Conservation (phyloP, 2,329 filamentous ascomycete species). For the Aspergillus hortae region DNA sequence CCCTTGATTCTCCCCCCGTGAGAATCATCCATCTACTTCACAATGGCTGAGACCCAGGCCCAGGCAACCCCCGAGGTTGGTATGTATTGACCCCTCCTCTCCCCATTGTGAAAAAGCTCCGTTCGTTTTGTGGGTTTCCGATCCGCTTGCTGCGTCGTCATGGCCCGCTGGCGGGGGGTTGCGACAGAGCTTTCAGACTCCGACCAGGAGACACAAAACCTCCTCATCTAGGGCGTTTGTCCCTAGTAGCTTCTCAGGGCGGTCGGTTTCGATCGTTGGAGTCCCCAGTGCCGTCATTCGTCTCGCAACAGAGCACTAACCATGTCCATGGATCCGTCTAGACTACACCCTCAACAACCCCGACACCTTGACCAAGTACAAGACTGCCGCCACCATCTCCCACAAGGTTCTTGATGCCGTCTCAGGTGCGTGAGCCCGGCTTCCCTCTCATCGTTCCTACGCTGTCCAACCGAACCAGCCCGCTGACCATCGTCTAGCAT, state of each 20-base stretch:
- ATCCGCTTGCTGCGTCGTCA: constrained; percentile 21
- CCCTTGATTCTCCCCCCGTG: constrained; percentile 11
- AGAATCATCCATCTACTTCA: constrained; percentile 24
- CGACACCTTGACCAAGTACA: constrained; percentile 98
- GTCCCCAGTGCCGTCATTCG: neutral
- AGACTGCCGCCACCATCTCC: constrained; percentile 90
- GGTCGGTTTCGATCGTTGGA: neutral
- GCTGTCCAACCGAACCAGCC: neutral
- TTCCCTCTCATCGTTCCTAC: neutral
- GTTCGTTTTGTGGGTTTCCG: constrained; percentile 29
- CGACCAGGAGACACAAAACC: neutral
- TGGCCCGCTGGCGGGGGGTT: constrained; percentile 4
- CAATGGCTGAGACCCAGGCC: constrained; percentile 34
- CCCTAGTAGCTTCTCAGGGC: neutral
- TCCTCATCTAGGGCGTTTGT: neutral
- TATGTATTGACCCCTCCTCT: constrained; percentile 28
- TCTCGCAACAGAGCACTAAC: constrained; percentile 10
- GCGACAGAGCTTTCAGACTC: neutral
- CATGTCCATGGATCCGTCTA: constrained; percentile 34
- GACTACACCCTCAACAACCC: constrained; percentile 89
- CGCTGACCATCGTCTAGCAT: constrained; percentile 45
- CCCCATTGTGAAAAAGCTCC: constrained; percentile 28
- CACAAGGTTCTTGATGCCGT: constrained; percentile 93
- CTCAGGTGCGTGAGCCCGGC: constrained; percentile 44
- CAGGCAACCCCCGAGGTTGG: constrained; percentile 37